These are phyloP conservation scores for Colletotrichum viniferum DNA, from an alignment of 2,329 filamentous ascomycete genomes.

Conservation along the genomic window DNA sequence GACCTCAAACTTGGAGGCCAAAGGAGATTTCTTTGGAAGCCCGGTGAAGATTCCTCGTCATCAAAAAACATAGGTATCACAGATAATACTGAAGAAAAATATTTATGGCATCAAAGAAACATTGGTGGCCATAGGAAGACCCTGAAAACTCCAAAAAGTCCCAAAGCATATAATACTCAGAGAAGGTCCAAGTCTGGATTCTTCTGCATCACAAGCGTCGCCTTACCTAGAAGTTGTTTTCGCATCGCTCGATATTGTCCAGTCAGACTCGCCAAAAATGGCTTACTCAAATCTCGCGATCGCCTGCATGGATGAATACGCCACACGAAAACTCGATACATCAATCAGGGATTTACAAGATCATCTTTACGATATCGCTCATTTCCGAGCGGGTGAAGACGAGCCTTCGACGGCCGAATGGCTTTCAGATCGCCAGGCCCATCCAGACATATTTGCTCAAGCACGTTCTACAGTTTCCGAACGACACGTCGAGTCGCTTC, in stretches of 20 bases:
- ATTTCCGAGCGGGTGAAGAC: neutral
- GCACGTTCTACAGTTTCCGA: neutral
- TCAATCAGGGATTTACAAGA: neutral
- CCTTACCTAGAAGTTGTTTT: neutral
- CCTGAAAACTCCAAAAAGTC: neutral
- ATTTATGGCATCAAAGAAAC: neutral
- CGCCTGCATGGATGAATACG: neutral
- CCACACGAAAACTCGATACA: neutral
- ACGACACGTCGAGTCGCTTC: neutral
- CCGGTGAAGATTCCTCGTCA: neutral
- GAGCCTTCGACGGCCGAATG: neutral
- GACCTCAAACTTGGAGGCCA: neutral
- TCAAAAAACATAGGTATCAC: neutral
- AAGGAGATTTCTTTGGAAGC: neutral
- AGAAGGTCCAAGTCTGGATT: neutral
- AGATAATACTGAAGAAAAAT: neutral
- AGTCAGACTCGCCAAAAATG: neutral
- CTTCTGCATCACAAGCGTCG: neutral
- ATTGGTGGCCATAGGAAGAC: fast-evolving
- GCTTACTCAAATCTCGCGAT: neutral
- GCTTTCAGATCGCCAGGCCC: neutral
- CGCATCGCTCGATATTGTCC: neutral
- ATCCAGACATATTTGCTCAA: neutral
- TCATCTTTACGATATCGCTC: neutral
- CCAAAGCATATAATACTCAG: neutral